Evolutionary conservation across 2,329 filamentous ascomycete genomes (phyloP).

Genomic region (Bertia moriformis): DNA sequence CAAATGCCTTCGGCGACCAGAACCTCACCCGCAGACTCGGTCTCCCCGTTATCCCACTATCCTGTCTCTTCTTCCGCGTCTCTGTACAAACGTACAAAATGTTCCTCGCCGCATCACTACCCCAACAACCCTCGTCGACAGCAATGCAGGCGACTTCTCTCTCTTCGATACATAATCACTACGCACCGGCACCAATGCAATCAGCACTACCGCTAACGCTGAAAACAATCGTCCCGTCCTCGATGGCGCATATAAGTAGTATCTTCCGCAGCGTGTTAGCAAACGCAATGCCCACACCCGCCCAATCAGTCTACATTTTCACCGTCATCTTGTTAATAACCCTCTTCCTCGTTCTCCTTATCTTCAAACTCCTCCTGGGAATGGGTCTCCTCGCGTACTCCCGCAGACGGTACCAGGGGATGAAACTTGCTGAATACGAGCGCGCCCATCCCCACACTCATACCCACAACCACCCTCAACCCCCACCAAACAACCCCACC

Average conservation of each 20-base stretch:
- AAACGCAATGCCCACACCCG: conserved; percentile 66
- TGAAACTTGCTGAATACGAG: conserved; percentile 57
- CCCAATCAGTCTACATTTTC: conserved; percentile 42
- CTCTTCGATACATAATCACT: background rate
- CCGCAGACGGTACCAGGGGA: conserved; percentile 62
- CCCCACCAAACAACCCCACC: no score
- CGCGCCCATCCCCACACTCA: no score
- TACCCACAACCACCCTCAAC: no score
- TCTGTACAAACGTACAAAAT: conserved; percentile 95
- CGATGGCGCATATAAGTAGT: conserved; percentile 62
- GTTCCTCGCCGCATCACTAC: conserved; percentile 80
- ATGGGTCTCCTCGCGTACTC: conserved; percentile 75
- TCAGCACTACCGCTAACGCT: conserved; percentile 47
- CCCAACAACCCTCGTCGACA: conserved; percentile 17
- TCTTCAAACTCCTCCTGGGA: conserved; percentile 72
- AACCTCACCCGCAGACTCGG: conserved; percentile 81
- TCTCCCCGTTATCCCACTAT: conserved; percentile 78
- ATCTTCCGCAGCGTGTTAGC: conserved; percentile 67
- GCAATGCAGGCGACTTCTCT: background rate
- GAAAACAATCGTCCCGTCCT: conserved; percentile 48
- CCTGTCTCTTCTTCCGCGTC: conserved; percentile 87
- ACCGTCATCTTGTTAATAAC: conserved; percentile 65
- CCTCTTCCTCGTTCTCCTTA: conserved; percentile 69
- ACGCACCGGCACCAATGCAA: conserved; percentile 36
- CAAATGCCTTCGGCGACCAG: conserved; percentile 84